These are phyloP conservation scores for Lentinula edodes DNA, from an alignment of 768 basidiomycete genomes.

Conservation along the genomic window DNA sequence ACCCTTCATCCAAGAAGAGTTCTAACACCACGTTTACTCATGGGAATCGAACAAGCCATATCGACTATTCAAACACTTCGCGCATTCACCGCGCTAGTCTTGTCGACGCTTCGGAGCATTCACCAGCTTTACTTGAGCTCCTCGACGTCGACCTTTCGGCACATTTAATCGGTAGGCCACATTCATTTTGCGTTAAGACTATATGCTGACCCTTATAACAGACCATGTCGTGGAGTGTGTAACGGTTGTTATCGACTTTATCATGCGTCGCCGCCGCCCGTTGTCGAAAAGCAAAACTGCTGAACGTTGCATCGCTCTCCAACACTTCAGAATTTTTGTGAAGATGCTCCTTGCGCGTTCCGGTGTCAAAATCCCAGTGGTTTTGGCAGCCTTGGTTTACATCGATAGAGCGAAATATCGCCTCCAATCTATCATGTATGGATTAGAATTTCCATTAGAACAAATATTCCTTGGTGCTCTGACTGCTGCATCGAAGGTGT, in stretches of 20 bases:
- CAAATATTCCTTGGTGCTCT: constrained; percentile 86
- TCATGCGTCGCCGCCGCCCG: constrained; percentile 56
- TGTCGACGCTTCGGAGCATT: constrained; percentile 58
- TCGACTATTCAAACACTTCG: neutral
- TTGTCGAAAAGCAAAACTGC: constrained; percentile 39
- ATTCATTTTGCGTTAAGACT: neutral
- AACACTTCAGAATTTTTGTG: constrained; percentile 58
- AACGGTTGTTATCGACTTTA: constrained; percentile 68
- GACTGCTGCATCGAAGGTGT: constrained; percentile 80
- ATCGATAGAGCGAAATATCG: constrained; percentile 72
- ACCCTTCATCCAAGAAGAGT: too few relatives aligned
- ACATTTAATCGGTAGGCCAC: constrained; percentile 56
- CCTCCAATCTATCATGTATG: constrained; percentile 46
- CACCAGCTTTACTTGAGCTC: constrained; percentile 62
- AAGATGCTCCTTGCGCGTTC: constrained; percentile 64
- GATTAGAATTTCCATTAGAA: constrained; percentile 80
- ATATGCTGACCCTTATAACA: constrained; percentile 19
- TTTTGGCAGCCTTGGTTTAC: constrained; percentile 71
- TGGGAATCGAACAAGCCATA: too few relatives aligned
- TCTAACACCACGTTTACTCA: too few relatives aligned
- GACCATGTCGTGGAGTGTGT: constrained; percentile 68
- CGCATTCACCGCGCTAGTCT: constrained; percentile 45
- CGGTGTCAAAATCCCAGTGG: constrained; percentile 57
- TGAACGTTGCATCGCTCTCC: constrained; percentile 35
- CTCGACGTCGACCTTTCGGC: constrained; percentile 57